A percentile compares a stretch with the other conserved stretches of the same genome.
These are phyloP conservation scores for Geotrichum candidum DNA, from an alignment of 1,139 yeast species.

Conservation along the genomic window DNA sequence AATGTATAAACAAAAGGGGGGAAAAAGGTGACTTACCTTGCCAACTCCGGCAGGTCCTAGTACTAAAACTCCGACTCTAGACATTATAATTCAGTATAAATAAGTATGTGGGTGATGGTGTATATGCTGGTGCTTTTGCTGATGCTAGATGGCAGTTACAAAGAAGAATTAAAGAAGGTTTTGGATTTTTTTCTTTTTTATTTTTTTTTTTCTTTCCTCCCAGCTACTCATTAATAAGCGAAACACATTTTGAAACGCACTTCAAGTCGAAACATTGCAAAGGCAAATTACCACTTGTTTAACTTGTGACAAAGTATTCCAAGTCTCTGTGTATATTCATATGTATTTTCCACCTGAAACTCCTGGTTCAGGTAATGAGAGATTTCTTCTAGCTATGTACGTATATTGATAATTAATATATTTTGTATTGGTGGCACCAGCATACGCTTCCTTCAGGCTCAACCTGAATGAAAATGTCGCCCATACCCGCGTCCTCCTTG, in stretches of 20 bases:
- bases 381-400: background rate
- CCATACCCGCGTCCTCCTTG: constrained; percentile 30
- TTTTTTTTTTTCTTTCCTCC: background rate
- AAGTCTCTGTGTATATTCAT: no score
- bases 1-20: background rate
- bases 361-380: background rate
- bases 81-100: constrained; percentile 47
- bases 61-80: constrained; percentile 91
- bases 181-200: background rate
- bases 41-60: constrained; percentile 99
- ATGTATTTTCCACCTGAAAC: no score
- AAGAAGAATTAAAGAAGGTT: background rate
- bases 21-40: constrained; percentile 37
- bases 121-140: background rate
- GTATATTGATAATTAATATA: background rate
- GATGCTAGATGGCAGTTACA: background rate
- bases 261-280: background rate
- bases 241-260: background rate
- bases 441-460: constrained; percentile 35
- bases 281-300: background rate
- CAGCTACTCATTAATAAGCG: background rate
- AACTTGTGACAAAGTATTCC: background rate
- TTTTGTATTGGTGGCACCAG: constrained; percentile 30
- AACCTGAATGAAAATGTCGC: constrained; percentile 37
- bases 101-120: background rate